Evolutionary conservation across 768 basidiomycete species (phyloP).

Genomic region (Leccinum fibrillosum): DNA sequence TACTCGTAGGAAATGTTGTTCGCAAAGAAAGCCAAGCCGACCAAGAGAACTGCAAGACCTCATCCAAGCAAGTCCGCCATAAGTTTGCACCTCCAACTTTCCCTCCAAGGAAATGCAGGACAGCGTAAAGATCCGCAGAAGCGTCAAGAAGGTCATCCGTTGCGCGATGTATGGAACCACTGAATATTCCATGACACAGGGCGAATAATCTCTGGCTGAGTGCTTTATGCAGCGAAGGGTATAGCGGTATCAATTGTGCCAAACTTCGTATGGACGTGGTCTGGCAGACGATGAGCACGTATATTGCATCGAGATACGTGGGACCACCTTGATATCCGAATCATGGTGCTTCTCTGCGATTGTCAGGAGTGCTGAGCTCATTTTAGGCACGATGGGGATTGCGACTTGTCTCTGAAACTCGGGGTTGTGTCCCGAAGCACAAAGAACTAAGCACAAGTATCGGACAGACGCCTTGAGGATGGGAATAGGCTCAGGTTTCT

Average conservation of each 20-base stretch:
- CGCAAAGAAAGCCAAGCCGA: slow-evolving; percentile 55
- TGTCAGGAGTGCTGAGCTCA: slow-evolving; percentile 53
- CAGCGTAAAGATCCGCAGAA: slow-evolving; percentile 56
- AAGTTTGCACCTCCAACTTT: slow-evolving; percentile 69
- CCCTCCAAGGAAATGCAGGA: slow-evolving; percentile 70
- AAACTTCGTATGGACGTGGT: slow-evolving; percentile 46
- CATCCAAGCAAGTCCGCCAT: slow-evolving; percentile 77
- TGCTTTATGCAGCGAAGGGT: slow-evolving; percentile 64
- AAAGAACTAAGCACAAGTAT: slow-evolving; percentile 61
- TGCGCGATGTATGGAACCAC: slow-evolving; percentile 47
- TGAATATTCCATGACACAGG: slow-evolving; percentile 53
- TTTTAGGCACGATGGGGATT: slow-evolving; percentile 69
- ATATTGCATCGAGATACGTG: background rate
- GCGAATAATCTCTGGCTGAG: slow-evolving; percentile 50
- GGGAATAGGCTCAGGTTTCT: slow-evolving; percentile 69
- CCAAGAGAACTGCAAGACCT: slow-evolving; percentile 65
- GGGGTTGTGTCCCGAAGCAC: slow-evolving; percentile 52
- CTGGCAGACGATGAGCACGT: slow-evolving; percentile 33
- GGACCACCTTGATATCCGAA: slow-evolving; percentile 51
- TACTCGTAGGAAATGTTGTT: slow-evolving; percentile 51
- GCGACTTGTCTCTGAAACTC: slow-evolving; percentile 83
- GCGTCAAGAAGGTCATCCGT: slow-evolving; percentile 39
- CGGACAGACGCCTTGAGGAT: slow-evolving; percentile 61
- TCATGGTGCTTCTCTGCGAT: slow-evolving; percentile 52
- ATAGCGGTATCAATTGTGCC: slow-evolving; percentile 53